Conservation (phyloP, 495 filamentous ascomycete species). For the Xylaria grammica region DNA sequence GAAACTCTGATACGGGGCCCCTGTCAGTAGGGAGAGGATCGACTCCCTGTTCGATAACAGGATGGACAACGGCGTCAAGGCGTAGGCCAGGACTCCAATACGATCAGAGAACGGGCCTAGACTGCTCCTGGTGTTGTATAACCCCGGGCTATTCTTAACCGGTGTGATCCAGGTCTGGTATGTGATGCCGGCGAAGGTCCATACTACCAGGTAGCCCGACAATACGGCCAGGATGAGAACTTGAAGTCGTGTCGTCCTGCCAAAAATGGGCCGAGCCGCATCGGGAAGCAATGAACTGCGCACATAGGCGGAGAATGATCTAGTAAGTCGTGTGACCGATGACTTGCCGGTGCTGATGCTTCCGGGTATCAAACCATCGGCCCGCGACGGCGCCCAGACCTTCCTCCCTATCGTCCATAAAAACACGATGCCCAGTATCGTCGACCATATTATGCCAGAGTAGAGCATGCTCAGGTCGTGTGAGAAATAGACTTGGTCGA, state of each 20-base stretch:
- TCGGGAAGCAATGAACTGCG: constrained; percentile 54
- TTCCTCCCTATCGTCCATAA: constrained; percentile 50
- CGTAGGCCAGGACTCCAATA: constrained; percentile 68
- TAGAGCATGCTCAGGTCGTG: constrained; percentile 67
- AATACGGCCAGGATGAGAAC: constrained; percentile 53
- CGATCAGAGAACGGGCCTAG: constrained; percentile 67
- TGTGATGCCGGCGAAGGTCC: constrained; percentile 65
- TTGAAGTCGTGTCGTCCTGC: constrained; percentile 47
- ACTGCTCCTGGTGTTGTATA: constrained; percentile 61
- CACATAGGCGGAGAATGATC: constrained; percentile 35
- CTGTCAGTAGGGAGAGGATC: constrained; percentile 64
- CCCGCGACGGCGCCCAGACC: constrained; percentile 43
- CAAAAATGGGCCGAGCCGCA: constrained; percentile 39
- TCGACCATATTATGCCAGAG: constrained; percentile 64
- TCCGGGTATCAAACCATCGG: constrained; percentile 41
- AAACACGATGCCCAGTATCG: constrained; percentile 56
- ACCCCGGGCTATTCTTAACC: constrained; percentile 48
- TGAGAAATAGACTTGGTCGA: constrained; percentile 63
- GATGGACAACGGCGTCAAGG: constrained; percentile 67
- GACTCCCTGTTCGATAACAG: constrained; percentile 64
- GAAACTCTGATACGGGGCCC: constrained; percentile 70
- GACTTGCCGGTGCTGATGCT: constrained; percentile 18
- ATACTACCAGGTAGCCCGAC: constrained; percentile 61
- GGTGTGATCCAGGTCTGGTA: constrained; percentile 67
- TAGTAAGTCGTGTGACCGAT: constrained; percentile 30